Conservation (phyloP, 1,139 yeast species). For the Arxiozyma bovina region DNA sequence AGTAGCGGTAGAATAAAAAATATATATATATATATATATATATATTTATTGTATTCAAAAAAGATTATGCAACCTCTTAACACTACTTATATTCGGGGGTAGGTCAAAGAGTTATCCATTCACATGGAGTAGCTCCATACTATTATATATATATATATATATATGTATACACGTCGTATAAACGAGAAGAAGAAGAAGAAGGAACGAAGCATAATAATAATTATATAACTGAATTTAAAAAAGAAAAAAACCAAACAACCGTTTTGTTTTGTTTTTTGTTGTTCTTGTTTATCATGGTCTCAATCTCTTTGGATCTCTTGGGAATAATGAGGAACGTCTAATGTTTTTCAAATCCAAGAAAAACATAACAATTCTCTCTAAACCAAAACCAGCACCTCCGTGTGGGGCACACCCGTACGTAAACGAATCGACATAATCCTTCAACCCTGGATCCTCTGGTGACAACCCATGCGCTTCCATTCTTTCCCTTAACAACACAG, state of each 20-base stretch:
- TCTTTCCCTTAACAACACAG: constrained; percentile 70
- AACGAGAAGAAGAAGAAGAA: no score
- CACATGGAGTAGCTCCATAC: no score
- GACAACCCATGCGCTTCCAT: constrained; percentile 77
- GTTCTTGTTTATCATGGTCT: constrained; percentile 47
- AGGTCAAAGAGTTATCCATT: no score
- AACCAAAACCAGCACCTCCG: constrained; percentile 99
- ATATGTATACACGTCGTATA: no score
- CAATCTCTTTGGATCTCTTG: constrained; percentile 94
- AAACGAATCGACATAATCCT: constrained; percentile 89
- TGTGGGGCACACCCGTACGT: constrained; percentile 95
- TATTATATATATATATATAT: no score
- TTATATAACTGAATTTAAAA: not conserved
- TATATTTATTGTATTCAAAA: no score
- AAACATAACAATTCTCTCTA: constrained; percentile 98
- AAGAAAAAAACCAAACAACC: not conserved
- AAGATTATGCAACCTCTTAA: no score
- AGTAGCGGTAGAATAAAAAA: no score
- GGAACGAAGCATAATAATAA: no score
- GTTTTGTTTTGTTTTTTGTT: no score
- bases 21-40: no score
- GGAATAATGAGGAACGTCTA: constrained; percentile 95
- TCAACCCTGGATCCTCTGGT: constrained; percentile 70
- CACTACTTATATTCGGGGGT: no score
- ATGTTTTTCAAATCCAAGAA: constrained; percentile 92